Base-by-base conservation (phyloP, 202 grass and related monocot genomes). In the Tripidium arundinaceum region DNA sequence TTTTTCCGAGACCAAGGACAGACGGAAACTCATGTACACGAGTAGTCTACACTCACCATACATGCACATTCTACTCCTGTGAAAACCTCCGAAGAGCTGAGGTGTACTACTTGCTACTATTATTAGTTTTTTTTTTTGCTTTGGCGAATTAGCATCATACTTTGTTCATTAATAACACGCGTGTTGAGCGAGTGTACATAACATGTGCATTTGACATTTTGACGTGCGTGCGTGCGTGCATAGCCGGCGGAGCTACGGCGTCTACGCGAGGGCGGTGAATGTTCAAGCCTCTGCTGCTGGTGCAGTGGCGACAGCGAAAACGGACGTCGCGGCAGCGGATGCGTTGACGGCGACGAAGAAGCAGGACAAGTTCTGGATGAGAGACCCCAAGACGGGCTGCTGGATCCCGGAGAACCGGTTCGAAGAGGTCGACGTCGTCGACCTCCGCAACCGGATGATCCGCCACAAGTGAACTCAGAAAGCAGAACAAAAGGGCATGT, bases 381-480 rank as follows among this genome's bases (percentile, higher is more conserved):
- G 68, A 25, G 85, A 91, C 62, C 85, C 89, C 6, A 87, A 79
- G 62, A 87, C 82, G 4, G 89, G 89, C 0, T 82, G 61, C 36
- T 91, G 89, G 89, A 16, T 75, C 26, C 89, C 85, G 0, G 89
- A 91, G 82, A 87, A 91, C 78, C 67, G 82, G 67, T 75, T 79
- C 54, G 34, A 69, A 0, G 82, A 85, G n/a, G 78, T 91, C 5
- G 85, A 91, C 55, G 82, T n/a, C 26, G 89, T 86, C 16, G 85
- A 87, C 5, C 89, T 87, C 73, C 81, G 85, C 31, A 76, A 76
- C 33, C 60, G 65, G 21, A 24, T 85, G 21, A 79, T 85, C 67
- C 36, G 13, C 40, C 16, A 22, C 63, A 69, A 69, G 36, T 57
- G 74, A 77, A 28, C 16, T 57, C 21, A 14, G 3, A 45, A 45